Evolutionary conservation across 1,284 basidiomycete genomes (phyloP).

Genomic region (Fistulina hepatica): DNA sequence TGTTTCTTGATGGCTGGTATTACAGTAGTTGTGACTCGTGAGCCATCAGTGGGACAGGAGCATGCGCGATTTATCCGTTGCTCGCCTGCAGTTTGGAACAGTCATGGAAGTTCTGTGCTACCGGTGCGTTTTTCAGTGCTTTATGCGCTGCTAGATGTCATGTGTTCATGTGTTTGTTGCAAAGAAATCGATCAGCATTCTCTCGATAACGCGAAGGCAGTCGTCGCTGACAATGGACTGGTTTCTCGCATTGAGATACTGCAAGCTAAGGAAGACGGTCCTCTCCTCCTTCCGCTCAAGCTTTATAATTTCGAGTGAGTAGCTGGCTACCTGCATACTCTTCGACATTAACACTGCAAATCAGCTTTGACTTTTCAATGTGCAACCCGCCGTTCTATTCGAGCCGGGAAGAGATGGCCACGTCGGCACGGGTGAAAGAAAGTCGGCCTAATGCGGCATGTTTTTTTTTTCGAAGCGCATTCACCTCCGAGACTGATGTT

Average conservation of each 20-base stretch:
- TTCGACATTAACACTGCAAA: background rate
- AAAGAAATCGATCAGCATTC: slow-evolving; percentile 64
- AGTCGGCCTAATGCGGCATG: slow-evolving; percentile 4
- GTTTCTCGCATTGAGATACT: slow-evolving; percentile 38
- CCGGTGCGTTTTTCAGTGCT: slow-evolving; percentile 38
- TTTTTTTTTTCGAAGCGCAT: background rate
- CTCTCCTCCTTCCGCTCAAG: slow-evolving; percentile 41
- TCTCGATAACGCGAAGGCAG: slow-evolving; percentile 37
- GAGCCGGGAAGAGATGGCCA: slow-evolving; percentile 54
- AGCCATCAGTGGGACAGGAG: slow-evolving; percentile 73
- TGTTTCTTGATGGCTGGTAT: background rate
- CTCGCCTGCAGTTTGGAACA: slow-evolving; percentile 51
- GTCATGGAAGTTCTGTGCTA: slow-evolving; percentile 54
- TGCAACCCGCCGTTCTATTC: slow-evolving; percentile 95
- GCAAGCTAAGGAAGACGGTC: slow-evolving; percentile 26
- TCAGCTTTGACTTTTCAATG: slow-evolving; percentile 63
- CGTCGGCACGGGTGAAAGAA: slow-evolving; percentile 50
- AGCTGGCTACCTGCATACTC: background rate
- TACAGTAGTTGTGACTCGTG: slow-evolving; percentile 4
- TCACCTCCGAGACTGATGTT: slow-evolving; percentile 7
- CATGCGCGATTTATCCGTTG: slow-evolving; percentile 83
- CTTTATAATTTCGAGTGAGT: slow-evolving; percentile 16
- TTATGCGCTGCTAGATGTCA: background rate
- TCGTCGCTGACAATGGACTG: slow-evolving; percentile 47
- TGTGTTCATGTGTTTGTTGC: background rate